Evolutionary conservation across 768 basidiomycete genomes (phyloP), one percentile per base, ranked within the genome.

Genomic region (Boletus reticulatus): DNA sequence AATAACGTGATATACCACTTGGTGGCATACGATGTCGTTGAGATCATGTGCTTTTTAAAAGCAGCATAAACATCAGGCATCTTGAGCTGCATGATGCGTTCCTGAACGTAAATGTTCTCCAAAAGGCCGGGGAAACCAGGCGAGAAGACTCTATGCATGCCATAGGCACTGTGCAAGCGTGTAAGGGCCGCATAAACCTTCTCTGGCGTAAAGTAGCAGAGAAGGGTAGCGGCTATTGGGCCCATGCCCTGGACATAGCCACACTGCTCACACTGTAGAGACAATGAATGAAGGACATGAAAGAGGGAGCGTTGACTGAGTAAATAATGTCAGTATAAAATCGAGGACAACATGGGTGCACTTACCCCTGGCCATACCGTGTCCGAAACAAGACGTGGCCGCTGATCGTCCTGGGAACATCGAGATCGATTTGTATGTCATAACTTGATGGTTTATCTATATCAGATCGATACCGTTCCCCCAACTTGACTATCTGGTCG

Each of bases 221-320:
- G 81, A 20, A 99, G 79, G 2, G 94, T 98, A 1, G 95, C 91
- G 0, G 96, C 93, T 54, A 99, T 91, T 7, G 96, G 92, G 3
- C 97, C 95, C 97, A 99, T 99, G 57, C 97, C 97, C 74, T 99
- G 97, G 39, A 95, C 94, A 69, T 99, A 99, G 16, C 96, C 96
- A 58, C 97, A 98, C 12, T 81, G 76, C 17, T 77, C 70, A 72
- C 96, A 98, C n/a, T 79, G 77, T 19, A 95, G 78, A 2, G 94
- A 95, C 69, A 97, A 94, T 48, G 84, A 84, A 71, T 98, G 97
- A 27, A 98, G 79, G 54, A 97, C 93, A 68, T 93, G 94, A 73
- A 98, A 98, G 12, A 99, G 78, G 5, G 92, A 90, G 12, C 96
- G 87, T 82, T 99, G 96, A 9, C 94, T 94, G 63, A 14, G 57